Evolutionary conservation across 257 asterid genomes (phyloP).

Genomic region (Plectranthus barbatus): DNA sequence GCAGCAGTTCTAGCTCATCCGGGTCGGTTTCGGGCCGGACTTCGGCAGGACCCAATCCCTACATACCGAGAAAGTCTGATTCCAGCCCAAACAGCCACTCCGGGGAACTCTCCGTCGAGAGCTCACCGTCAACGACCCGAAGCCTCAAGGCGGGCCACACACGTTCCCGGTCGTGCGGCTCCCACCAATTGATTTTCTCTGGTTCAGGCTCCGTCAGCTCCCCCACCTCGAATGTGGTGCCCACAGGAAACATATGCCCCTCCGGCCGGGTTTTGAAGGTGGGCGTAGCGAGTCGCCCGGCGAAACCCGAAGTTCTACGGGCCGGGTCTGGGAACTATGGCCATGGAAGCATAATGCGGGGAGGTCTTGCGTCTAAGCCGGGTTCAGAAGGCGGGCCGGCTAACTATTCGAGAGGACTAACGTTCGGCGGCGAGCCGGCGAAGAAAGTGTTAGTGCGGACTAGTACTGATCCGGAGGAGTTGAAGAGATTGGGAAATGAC

Average conservation of each 20-base stretch:
- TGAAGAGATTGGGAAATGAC: slow-evolving; percentile 64
- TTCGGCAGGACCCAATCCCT: slow-evolving; percentile 19
- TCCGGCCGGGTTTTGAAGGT: slow-evolving; percentile 53
- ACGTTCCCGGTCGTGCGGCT: slow-evolving; percentile 54
- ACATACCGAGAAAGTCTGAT: slow-evolving; percentile 31
- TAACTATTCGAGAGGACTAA: slow-evolving; percentile 28
- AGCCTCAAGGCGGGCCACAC: slow-evolving; percentile 35
- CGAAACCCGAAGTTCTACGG: slow-evolving; percentile 55
- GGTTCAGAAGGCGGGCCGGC: slow-evolving; percentile 16
- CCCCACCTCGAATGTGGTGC: slow-evolving; percentile 36
- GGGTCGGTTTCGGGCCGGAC: slow-evolving; percentile 71
- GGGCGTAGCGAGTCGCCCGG: slow-evolving; percentile 42
- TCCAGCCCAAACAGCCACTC: slow-evolving; percentile 42
- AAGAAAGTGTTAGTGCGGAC: slow-evolving; percentile 20
- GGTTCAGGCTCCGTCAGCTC: slow-evolving; percentile 51
- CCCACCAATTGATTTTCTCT: slow-evolving; percentile 36
- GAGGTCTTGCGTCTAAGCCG: slow-evolving; percentile 31
- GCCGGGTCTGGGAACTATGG: slow-evolving; percentile 59
- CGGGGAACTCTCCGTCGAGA: slow-evolving; percentile 57
- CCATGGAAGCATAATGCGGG: slow-evolving; percentile 79
- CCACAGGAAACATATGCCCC: slow-evolving; percentile 76
- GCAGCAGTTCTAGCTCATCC: slow-evolving; percentile 78
- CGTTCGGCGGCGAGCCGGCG: slow-evolving; percentile 32
- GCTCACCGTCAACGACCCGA: slow-evolving; percentile 36
- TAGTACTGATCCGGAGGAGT: slow-evolving; percentile 60